These are phyloP conservation scores for Mortierella sp. DNA, from an alignment of 371 early-diverging fungal species.

Conservation along the genomic window DNA sequence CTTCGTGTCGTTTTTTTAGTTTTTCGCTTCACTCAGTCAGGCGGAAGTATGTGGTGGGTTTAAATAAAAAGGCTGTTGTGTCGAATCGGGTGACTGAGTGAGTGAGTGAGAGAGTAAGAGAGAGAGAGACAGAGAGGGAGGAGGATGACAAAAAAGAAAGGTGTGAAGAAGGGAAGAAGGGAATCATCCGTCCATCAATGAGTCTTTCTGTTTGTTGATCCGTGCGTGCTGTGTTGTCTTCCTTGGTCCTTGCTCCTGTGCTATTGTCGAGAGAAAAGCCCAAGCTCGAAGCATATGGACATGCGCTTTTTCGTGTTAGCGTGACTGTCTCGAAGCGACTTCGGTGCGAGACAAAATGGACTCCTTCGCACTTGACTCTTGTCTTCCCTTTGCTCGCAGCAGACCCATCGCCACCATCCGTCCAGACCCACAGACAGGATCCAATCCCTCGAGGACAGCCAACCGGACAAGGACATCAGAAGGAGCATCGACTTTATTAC, in stretches of 20 bases:
- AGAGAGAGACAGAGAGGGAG: background rate
- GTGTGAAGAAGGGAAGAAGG: background rate
- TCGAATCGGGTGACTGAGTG: background rate
- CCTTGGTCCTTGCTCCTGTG: background rate
- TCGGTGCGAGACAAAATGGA: too few species aligned
- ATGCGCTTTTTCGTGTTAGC: too few species aligned
- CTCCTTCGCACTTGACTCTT: background rate
- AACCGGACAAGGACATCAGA: background rate
- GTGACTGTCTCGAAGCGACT: too few species aligned
- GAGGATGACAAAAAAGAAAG: background rate
- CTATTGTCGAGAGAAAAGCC: too few species aligned
- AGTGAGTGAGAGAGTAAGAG: too few species aligned
- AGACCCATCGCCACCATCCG: too few species aligned
- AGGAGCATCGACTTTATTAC: background rate
- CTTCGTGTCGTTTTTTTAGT: background rate
- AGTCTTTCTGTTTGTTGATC: background rate
- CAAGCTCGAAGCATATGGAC: too few species aligned
- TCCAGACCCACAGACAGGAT: background rate
- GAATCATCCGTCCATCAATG: conserved; percentile 5
- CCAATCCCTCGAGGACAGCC: too few species aligned
- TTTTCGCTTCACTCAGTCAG: too few species aligned
- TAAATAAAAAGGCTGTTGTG: background rate
- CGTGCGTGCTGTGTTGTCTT: background rate
- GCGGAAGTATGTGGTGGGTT: background rate
- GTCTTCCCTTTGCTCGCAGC: background rate